Percentiles rank a stretch among this genome's conserved stretches.
phyloP scores from a whole-genome alignment of 169 alveolate genomes.

The Plasmodium sp. region DNA sequence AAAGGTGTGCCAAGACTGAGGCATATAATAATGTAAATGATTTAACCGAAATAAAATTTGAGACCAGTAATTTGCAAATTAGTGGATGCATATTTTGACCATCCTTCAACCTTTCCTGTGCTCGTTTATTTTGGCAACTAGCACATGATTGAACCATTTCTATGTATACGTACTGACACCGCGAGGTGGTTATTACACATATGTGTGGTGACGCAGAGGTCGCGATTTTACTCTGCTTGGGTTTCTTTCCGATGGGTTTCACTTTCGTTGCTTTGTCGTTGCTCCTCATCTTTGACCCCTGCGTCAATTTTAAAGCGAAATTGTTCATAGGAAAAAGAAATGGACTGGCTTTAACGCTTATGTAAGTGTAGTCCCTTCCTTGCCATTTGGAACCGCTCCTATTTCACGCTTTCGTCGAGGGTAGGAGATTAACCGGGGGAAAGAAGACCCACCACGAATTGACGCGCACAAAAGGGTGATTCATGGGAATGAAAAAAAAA shows the following conservation, averaged over 20 bases:
- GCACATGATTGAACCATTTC: neutral
- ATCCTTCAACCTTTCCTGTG: neutral
- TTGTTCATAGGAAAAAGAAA: neutral
- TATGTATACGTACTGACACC: neutral
- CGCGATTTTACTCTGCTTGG: neutral
- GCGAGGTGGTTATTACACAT: neutral
- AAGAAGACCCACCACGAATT: neutral
- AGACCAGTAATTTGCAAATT: neutral
- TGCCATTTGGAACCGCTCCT: neutral
- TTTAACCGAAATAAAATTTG: constrained; percentile 6
- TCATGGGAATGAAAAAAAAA: neutral
- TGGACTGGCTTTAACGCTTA: neutral
- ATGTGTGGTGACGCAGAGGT: neutral
- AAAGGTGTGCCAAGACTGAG: constrained; percentile 3
- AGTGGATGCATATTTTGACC: neutral
- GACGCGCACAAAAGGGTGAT: neutral
- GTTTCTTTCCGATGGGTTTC: neutral
- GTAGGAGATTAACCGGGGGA: neutral
- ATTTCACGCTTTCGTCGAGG: neutral
- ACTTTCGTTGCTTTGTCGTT: neutral
- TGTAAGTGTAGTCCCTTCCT: neutral
- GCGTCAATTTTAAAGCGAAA: neutral
- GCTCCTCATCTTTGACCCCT: neutral
- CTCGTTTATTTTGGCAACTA: neutral
- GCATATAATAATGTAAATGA: constrained; percentile 6